These are phyloP conservation scores for Tolypocladium album DNA, from an alignment of 2,329 filamentous ascomycete species.

Conservation along the genomic window DNA sequence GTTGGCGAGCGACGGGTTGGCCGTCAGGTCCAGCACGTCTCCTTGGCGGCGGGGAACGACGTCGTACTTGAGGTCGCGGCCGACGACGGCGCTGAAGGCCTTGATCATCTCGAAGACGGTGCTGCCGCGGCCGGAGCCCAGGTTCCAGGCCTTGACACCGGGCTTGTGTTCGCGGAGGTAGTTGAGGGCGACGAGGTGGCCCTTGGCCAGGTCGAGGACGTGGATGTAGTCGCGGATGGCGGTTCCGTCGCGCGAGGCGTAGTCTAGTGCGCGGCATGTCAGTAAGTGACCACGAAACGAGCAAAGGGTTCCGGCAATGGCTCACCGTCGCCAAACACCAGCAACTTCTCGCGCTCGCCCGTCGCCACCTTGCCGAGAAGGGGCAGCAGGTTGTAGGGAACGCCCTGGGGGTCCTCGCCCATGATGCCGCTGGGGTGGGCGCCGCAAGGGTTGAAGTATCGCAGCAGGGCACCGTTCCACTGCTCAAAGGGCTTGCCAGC, in stretches of 20 bases:
- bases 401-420: slow-evolving; percentile 93
- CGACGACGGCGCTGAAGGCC: slow-evolving; percentile 80
- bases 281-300: slow-evolving; percentile 2
- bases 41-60: slow-evolving; percentile 73
- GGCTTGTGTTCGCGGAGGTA: slow-evolving; percentile 77
- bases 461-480: slow-evolving; percentile 87
- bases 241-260: slow-evolving; percentile 79
- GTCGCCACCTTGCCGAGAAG: slow-evolving; percentile 92
- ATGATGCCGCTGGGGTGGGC: slow-evolving; percentile 92
- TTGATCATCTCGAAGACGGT: slow-evolving; percentile 98
- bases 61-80: slow-evolving; percentile 76
- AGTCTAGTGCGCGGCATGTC: slow-evolving; percentile 48
- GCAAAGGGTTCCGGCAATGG: not conserved
- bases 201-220: slow-evolving; percentile 78
- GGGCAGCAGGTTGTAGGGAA: slow-evolving; percentile 92
- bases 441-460: slow-evolving; percentile 97
- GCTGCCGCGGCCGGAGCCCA: slow-evolving; percentile 87
- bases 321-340: slow-evolving; percentile 88
- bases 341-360: slow-evolving; percentile 84
- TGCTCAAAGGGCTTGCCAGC: slow-evolving; percentile 64
- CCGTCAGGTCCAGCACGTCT: slow-evolving; percentile 90
- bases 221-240: slow-evolving; percentile 98
- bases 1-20: slow-evolving; percentile 80
- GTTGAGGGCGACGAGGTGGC: slow-evolving; percentile 82
- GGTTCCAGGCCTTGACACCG: slow-evolving; percentile 90